Conservation (phyloP, 148 eudicot genomes). For the Dysphania ambrosioides region DNA sequence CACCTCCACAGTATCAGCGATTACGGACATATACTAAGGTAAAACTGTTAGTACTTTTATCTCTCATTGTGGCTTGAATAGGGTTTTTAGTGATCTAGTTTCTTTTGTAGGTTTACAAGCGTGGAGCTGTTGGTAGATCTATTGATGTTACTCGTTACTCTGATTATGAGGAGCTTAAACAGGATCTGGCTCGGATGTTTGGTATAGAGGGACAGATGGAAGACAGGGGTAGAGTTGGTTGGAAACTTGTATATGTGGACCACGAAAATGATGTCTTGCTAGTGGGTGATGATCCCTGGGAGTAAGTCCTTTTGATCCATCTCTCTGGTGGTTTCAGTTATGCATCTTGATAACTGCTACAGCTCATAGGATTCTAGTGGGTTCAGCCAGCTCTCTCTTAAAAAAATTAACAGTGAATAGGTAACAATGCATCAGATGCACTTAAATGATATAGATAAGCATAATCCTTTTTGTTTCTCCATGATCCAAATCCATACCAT, state of each 20-base stretch:
- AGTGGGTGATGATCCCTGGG: conserved; percentile 99
- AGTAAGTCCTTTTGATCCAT: conserved; percentile 50
- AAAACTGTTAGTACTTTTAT: background rate
- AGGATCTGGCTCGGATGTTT: conserved; percentile 90
- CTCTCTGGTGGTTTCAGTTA: background rate
- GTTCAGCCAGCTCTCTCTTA: too few relatives aligned
- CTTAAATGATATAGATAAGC: too few relatives aligned
- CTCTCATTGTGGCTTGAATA: background rate
- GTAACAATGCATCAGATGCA: too few relatives aligned
- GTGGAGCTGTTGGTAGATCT: conserved; percentile 98
- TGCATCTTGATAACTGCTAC: too few relatives aligned
- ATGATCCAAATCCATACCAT: too few relatives aligned
- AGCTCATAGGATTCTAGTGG: too few relatives aligned
- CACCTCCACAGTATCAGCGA: conserved; percentile 69
- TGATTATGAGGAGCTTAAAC: conserved; percentile 87
- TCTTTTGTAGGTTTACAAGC: conserved; percentile 76
- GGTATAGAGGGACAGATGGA: conserved; percentile 98
- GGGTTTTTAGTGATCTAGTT: background rate
- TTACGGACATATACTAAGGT: conserved; percentile 93
- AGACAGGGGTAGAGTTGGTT: conserved; percentile 81
- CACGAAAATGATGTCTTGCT: conserved; percentile 87
- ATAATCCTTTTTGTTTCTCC: too few relatives aligned
- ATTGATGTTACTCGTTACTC: conserved; percentile 83
- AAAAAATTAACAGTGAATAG: too few relatives aligned
- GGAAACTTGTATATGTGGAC: conserved; percentile 97